phyloP scores from a whole-genome alignment of 768 basidiomycete species.

The Daedaleopsis nitida region DNA sequence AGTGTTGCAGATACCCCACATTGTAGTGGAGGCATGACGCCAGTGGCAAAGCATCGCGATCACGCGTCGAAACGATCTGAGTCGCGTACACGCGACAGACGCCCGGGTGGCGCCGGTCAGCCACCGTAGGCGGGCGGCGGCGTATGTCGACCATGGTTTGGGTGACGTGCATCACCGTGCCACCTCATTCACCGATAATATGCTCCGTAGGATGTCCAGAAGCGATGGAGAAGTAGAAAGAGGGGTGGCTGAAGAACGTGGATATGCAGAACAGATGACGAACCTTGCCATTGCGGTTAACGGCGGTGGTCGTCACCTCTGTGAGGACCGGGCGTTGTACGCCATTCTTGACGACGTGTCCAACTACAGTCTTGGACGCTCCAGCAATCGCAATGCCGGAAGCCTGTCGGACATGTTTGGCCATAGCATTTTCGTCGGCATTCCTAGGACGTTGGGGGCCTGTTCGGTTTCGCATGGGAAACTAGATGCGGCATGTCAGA shows the following conservation, averaged over 20 bases:
- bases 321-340: conserved; percentile 70
- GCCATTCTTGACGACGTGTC: conserved; percentile 53
- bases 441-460: conserved; percentile 65
- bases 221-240: background rate
- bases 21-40: conserved; percentile 1
- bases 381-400: conserved; percentile 50
- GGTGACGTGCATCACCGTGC: background rate
- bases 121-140: background rate
- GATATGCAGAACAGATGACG: conserved; percentile 27
- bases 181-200: background rate
- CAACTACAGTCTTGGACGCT: conserved; percentile 48
- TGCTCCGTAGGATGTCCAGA: background rate
- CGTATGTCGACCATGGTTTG: background rate
- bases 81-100: conserved; percentile 9
- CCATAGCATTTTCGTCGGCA: conserved; percentile 78
- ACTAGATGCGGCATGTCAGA: conserved; percentile 39
- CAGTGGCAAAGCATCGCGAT: conserved; percentile 19
- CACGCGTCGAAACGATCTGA: conserved; percentile 8
- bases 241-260: background rate
- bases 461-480: conserved; percentile 66
- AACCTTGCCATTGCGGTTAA: conserved; percentile 68
- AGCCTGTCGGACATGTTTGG: conserved; percentile 63
- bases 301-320: conserved; percentile 78
- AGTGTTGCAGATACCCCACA: conserved; percentile 3
- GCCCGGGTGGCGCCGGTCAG: conserved; percentile 1